Base-by-base conservation (phyloP, 345 rosid species). In the Trapa bicornis region DNA sequence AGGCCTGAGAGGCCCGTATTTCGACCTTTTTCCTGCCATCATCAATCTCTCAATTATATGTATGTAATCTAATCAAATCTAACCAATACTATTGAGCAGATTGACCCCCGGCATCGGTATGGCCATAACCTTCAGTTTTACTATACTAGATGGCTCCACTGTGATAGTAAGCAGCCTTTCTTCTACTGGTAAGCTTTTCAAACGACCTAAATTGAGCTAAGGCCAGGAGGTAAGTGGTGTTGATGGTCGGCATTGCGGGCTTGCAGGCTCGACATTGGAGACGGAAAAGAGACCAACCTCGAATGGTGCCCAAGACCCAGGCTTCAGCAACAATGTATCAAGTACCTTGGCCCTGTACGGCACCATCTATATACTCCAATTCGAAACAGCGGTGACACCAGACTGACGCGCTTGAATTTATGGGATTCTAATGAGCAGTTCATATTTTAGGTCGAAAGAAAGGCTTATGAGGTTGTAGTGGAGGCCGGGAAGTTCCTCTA, bases 101-200 rank as follows among this genome's bases (percentile, higher is more conserved):
- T 91, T 65, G 97, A 91, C 65, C 92, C 97, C 47, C 79, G 88
- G 37, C 96, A 91, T 76, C 80, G 97, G 16, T 88, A 91, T 65
- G 97, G 97, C 17, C 86, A 84, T 73, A 91, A 88, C 58, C 77
- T 91, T 42, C 89, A 84, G 69, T 67, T 78, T 5, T 91, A 91
- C 56, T 88, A 85, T 66, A 79, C 84, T 70, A 75, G 84, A 14
- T 89, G 94, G 91, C 77, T 83, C 33, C 72, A 17, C 6, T 85
- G 86, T 52, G 84, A 77, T 63, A 87, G 88, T 73, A 68, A 66
- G 16, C 93, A 85, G 15, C 93, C 96, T 35, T 89, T 89, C 75
- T 87, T 89, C 75, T 85, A 81, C 75, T 87, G 93, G 96, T 89
- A 84, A 79, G 8, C 15, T 1, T 22, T 22, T 22, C 29, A 22